Conservation (phyloP, 2,329 filamentous ascomycete species). For the Massarina eburnea region DNA sequence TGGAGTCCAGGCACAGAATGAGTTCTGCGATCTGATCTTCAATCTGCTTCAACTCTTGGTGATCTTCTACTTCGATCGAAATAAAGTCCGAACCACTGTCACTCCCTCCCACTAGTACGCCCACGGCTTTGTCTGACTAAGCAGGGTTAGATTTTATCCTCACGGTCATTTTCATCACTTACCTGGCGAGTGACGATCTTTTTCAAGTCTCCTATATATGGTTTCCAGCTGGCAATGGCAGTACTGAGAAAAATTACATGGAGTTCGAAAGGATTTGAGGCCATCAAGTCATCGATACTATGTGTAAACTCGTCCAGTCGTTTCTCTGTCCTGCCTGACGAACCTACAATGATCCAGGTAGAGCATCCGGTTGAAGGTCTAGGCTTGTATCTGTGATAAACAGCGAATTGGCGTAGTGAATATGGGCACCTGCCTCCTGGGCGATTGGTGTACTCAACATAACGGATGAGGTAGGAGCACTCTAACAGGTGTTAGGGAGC, state of each 20-base stretch:
- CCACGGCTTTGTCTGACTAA: conserved; percentile 18
- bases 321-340: conserved; percentile 11
- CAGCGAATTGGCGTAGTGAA: conserved; percentile 18
- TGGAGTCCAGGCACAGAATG: conserved; percentile 21
- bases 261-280: conserved; percentile 25
- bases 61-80: conserved; percentile 17
- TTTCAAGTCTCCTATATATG: conserved; percentile 16
- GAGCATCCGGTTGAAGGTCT: conserved; percentile 5
- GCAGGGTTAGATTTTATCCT: neutral
- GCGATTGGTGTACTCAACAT: conserved; percentile 14
- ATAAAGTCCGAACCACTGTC: conserved; percentile 10
- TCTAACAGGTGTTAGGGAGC: conserved; percentile 6
- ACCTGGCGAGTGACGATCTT: conserved; percentile 11
- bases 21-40: conserved; percentile 21
- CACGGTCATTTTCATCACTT: neutral
- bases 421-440: conserved; percentile 9
- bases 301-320: conserved; percentile 10
- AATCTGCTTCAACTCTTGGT: conserved; percentile 21
- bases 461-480: conserved; percentile 14
- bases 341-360: conserved; percentile 15
- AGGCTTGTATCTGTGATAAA: conserved; percentile 19
- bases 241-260: conserved; percentile 23
- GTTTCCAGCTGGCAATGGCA: conserved; percentile 19
- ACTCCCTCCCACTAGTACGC: conserved; percentile 9
- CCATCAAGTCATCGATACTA: conserved; percentile 7